Evolutionary conservation across 441 rosid species (phyloP).

Genomic region (Isatis lusitanica): DNA sequence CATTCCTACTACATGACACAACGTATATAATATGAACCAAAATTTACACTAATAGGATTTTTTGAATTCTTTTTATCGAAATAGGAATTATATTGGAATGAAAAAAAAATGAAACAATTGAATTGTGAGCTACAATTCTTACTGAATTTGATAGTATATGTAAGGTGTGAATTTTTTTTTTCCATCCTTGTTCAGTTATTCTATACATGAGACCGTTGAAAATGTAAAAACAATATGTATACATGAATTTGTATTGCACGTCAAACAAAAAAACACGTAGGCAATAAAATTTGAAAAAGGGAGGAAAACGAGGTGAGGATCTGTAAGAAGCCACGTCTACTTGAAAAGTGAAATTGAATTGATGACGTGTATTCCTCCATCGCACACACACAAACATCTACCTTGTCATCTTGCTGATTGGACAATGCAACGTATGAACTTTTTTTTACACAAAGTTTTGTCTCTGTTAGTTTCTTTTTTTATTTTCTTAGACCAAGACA

Average conservation of each 20-base stretch:
- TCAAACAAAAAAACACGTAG: slow-evolving; percentile 1
- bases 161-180: not conserved
- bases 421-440: not conserved
- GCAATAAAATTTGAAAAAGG: not conserved
- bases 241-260: not conserved
- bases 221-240: not conserved
- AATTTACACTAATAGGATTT: not conserved
- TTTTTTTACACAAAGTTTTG: not conserved
- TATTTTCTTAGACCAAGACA: too few species aligned
- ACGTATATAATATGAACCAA: not conserved
- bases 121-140: not conserved
- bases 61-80: not conserved
- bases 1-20: not conserved
- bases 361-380: slow-evolving; percentile 11
- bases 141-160: not conserved
- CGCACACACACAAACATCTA: slow-evolving; percentile 11
- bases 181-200: not conserved
- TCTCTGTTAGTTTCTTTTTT: not conserved
- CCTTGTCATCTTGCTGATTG: not conserved
- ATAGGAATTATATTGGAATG: not conserved
- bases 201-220: not conserved
- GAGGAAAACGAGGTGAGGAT: slow-evolving; percentile 14
- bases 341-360: not conserved
- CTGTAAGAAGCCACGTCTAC: slow-evolving; percentile 21
- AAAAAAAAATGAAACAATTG: not conserved